A percentile compares a stretch with the other conserved stretches of the same genome.
Evolutionary conservation across 2,329 filamentous ascomycete species (phyloP).

Genomic region (Cadophora malorum): DNA sequence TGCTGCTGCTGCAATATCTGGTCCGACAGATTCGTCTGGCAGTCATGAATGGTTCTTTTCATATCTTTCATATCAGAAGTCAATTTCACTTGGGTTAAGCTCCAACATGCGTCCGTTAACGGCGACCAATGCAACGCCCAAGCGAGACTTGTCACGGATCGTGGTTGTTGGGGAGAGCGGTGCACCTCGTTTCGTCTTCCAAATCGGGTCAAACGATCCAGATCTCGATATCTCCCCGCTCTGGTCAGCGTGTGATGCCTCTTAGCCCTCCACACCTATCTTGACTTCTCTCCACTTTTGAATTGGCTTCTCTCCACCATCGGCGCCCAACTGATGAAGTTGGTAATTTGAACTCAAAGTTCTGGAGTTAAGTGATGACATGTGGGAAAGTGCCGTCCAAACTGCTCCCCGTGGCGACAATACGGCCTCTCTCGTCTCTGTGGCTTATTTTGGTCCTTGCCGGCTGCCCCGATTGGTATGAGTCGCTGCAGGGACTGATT

Average conservation of each 20-base stretch:
- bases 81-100: constrained; percentile 24
- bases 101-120: constrained; percentile 40
- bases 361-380: constrained; percentile 30
- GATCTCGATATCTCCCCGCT: constrained; percentile 38
- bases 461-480: constrained; percentile 35
- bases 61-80: constrained; percentile 24
- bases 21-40: constrained; percentile 15
- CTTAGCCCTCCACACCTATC: constrained; percentile 45
- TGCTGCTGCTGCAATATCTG: constrained; percentile 1
- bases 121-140: constrained; percentile 32
- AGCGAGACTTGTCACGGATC: constrained; percentile 34
- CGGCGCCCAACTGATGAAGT: constrained; percentile 32
- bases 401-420: constrained; percentile 30
- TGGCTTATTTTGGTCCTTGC: constrained; percentile 33
- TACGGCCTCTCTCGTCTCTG: constrained; percentile 25
- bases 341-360: constrained; percentile 35
- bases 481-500: constrained; percentile 31
- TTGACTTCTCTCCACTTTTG: constrained; percentile 43
- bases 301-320: constrained; percentile 42
- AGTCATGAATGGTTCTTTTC: constrained; percentile 19
- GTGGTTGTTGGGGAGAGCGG: constrained; percentile 20
- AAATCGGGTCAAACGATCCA: constrained; percentile 45
- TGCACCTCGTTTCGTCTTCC: constrained; percentile 39
- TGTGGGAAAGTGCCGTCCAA: constrained; percentile 33
- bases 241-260: constrained; percentile 33